A percentile compares a stretch with the other conserved stretches of the same genome.
These are phyloP conservation scores for Syzygium aqueum DNA, from an alignment of 345 rosid genomes.

Conservation along the genomic window DNA sequence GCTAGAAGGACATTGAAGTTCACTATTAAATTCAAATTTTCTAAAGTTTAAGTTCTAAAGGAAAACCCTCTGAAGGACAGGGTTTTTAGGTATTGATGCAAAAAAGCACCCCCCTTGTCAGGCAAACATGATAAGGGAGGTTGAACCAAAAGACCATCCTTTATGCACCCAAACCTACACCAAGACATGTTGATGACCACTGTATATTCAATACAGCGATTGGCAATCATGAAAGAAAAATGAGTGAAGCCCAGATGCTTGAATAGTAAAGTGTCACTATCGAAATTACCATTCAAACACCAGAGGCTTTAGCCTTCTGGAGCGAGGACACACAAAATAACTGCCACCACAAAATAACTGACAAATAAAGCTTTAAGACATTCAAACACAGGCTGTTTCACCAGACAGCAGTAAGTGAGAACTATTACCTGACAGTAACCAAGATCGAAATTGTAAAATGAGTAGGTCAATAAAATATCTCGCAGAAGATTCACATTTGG, in stretches of 20 bases:
- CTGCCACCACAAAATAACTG: neutral
- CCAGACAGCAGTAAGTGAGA: neutral
- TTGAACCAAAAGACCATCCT: neutral
- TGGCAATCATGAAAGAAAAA: neutral
- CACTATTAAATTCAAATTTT: neutral
- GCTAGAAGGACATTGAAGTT: neutral
- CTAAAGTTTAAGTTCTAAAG: neutral
- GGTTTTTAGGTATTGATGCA: neutral
- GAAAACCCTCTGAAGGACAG: neutral
- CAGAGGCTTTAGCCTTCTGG: neutral
- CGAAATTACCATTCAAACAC: neutral
- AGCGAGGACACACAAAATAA: neutral
- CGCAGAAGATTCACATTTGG: conserved; percentile 68
- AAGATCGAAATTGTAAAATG: conserved; percentile 94
- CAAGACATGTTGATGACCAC: neutral
- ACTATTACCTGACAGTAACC: conserved; percentile 94
- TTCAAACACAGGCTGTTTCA: neutral
- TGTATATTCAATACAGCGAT: neutral
- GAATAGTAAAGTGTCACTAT: neutral
- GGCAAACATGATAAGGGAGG: neutral
- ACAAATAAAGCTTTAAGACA: neutral
- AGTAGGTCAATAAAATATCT: conserved; percentile 82
- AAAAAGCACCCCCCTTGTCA: neutral
- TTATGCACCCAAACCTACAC: neutral
- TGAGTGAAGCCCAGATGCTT: neutral